phyloP scores from a whole-genome alignment of 2,329 filamentous ascomycete genomes.

The Pseudocercospora vitis region DNA sequence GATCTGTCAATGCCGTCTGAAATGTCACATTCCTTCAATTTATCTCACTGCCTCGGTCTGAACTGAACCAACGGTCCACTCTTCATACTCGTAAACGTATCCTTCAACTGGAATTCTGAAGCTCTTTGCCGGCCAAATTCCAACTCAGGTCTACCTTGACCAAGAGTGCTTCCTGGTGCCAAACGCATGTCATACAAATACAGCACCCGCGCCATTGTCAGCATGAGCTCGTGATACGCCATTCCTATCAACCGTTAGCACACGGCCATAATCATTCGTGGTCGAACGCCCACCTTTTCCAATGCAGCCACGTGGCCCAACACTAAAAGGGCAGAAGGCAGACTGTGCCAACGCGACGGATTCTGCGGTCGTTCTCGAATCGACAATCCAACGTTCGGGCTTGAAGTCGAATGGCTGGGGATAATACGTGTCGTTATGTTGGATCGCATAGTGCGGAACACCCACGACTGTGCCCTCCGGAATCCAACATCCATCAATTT shows the following conservation, averaged over 20 bases:
- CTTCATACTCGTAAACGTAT: constrained; percentile 23
- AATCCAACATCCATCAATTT: constrained; percentile 40
- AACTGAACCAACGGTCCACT: constrained; percentile 20
- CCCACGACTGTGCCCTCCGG: constrained; percentile 39
- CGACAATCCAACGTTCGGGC: constrained; percentile 32
- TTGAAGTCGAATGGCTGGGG: constrained; percentile 27
- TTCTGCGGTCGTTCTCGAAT: background rate
- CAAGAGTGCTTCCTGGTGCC: constrained; percentile 18
- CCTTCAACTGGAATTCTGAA: constrained; percentile 18
- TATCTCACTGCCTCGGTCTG: constrained; percentile 1
- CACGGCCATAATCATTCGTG: background rate
- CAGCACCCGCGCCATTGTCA: constrained; percentile 21
- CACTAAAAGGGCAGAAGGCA: constrained; percentile 26
- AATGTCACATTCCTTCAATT: too few species aligned
- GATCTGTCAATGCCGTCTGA: too few species aligned
- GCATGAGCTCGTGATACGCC: constrained; percentile 27
- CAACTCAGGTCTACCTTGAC: constrained; percentile 12
- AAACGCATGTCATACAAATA: constrained; percentile 27
- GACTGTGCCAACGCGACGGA: constrained; percentile 17
- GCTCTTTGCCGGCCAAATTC: constrained; percentile 16
- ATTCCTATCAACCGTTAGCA: constrained; percentile 10
- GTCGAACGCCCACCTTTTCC: constrained; percentile 16
- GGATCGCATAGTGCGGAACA: constrained; percentile 38
- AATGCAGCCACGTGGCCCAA: constrained; percentile 26
- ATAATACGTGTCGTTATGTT: constrained; percentile 38